phyloP scores from a whole-genome alignment of 1,284 basidiomycete genomes.

The Apiotrichum laibachii region DNA sequence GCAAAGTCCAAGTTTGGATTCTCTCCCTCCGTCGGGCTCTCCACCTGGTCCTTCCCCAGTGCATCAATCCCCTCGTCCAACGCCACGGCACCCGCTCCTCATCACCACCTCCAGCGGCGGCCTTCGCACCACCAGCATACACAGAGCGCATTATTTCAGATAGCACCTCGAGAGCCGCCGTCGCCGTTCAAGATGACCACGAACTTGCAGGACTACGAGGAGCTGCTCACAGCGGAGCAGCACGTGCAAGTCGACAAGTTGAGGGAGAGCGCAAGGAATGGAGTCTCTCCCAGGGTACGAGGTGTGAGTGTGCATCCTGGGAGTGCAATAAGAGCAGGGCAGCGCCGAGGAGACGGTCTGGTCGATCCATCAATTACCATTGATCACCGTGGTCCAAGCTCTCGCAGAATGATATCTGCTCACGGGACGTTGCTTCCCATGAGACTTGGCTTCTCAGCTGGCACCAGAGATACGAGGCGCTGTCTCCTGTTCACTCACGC shows the following conservation, averaged over 20 bases:
- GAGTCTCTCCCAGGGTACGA: slow-evolving; percentile 40
- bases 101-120: neutral
- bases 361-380: too few relatives aligned
- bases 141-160: neutral
- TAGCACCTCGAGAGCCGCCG: neutral
- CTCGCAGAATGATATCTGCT: too few relatives aligned
- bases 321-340: too few relatives aligned
- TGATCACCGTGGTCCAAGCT: too few relatives aligned
- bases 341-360: too few relatives aligned
- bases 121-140: neutral
- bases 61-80: too few relatives aligned
- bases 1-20: too few relatives aligned
- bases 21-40: neutral
- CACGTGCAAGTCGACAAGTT: slow-evolving; percentile 47
- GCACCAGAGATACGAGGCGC: too few relatives aligned
- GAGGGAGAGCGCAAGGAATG: slow-evolving; percentile 46
- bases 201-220: slow-evolving; percentile 36
- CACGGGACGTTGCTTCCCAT: too few relatives aligned
- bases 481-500: too few relatives aligned
- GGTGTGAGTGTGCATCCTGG: slow-evolving; percentile 31
- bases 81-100: neutral
- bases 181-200: slow-evolving; percentile 32
- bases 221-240: slow-evolving; percentile 50
- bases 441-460: too few relatives aligned
- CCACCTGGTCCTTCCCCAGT: too few relatives aligned